Conservation (phyloP, 2,329 filamentous ascomycete genomes). For the Sarocladium brachiariae region DNA sequence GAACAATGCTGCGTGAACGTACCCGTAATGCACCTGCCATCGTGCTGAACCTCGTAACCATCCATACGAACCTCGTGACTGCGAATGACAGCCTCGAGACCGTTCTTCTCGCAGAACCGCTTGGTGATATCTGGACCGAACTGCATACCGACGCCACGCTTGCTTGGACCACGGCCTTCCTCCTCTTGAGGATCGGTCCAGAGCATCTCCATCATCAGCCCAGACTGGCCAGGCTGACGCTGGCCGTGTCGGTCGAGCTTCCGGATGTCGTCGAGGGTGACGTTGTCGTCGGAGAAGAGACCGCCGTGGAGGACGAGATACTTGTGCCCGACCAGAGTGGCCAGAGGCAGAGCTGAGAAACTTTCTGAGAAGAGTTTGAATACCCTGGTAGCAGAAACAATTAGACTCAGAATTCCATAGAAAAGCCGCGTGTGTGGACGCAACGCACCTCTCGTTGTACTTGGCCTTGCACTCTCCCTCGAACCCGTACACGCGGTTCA, state of each 20-base stretch:
- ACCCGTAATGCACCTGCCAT: conserved; percentile 91
- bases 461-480: conserved; percentile 98
- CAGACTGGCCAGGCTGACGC: conserved; percentile 84
- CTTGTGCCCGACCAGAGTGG: conserved; percentile 84
- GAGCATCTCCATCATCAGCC: conserved; percentile 99
- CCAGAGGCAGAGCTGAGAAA: conserved; percentile 88
- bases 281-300: conserved; percentile 90
- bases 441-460: conserved; percentile 70
- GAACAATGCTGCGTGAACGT: conserved; percentile 23
- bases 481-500: conserved; percentile 98
- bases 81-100: conserved; percentile 87
- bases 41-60: conserved; percentile 97
- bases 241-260: conserved; percentile 88
- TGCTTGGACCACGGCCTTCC: conserved; percentile 85
- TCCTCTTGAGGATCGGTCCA: conserved; percentile 94
- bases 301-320: conserved; percentile 92
- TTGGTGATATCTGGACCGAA: conserved; percentile 97
- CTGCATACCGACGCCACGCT: conserved; percentile 91
- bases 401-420: neutral
- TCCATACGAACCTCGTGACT: conserved; percentile 99
- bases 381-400: conserved; percentile 39
- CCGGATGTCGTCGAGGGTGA: conserved; percentile 86
- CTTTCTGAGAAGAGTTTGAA: conserved; percentile 99
- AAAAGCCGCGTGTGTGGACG: neutral
- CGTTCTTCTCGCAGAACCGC: conserved; percentile 93